phyloP scores from a whole-genome alignment of 2,329 filamentous ascomycete genomes.

The Cladosporium sp. region DNA sequence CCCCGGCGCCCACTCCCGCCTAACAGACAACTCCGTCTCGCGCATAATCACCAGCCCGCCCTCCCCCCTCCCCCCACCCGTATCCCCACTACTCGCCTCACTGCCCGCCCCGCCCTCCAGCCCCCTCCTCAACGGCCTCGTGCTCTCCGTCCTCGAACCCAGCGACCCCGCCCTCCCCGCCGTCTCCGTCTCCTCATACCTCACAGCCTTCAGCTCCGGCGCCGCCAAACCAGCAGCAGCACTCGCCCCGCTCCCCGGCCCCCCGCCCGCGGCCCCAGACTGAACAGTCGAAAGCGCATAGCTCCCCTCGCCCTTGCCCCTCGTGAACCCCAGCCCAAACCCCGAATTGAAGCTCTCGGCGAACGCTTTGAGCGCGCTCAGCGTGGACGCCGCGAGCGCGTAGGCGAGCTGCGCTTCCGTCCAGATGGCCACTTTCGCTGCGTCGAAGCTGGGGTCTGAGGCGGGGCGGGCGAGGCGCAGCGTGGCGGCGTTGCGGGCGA shows the following conservation, averaged over 20 bases:
- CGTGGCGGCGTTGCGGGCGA: conserved; percentile 32
- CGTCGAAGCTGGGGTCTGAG: conserved; percentile 28
- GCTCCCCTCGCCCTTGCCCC: conserved; percentile 21
- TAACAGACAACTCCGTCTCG: conserved; percentile 21
- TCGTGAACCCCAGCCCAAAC: conserved; percentile 30
- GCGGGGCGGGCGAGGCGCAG: conserved; percentile 19
- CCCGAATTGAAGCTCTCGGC: conserved; percentile 37
- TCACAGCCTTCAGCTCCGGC: too few species aligned
- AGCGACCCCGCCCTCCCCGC: conserved; percentile 9
- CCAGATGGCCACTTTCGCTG: conserved; percentile 30
- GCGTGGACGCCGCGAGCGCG: conserved; percentile 36
- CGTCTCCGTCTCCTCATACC: background rate
- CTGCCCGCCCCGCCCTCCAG: background rate
- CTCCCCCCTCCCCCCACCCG: background rate
- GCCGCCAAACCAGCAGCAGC: background rate
- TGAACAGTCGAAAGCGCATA: conserved; percentile 20
- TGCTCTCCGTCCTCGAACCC: too few species aligned
- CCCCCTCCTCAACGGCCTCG: too few species aligned
- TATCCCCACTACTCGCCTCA: conserved; percentile 17
- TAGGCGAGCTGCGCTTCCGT: conserved; percentile 36
- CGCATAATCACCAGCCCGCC: conserved; percentile 26
- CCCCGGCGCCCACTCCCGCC: background rate
- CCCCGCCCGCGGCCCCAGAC: conserved; percentile 15
- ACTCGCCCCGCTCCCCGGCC: conserved; percentile 5
- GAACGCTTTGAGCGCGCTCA: conserved; percentile 38